Base-by-base conservation (phyloP, 2,329 filamentous ascomycete species). In the Aaosphaeria pasadenensis region DNA sequence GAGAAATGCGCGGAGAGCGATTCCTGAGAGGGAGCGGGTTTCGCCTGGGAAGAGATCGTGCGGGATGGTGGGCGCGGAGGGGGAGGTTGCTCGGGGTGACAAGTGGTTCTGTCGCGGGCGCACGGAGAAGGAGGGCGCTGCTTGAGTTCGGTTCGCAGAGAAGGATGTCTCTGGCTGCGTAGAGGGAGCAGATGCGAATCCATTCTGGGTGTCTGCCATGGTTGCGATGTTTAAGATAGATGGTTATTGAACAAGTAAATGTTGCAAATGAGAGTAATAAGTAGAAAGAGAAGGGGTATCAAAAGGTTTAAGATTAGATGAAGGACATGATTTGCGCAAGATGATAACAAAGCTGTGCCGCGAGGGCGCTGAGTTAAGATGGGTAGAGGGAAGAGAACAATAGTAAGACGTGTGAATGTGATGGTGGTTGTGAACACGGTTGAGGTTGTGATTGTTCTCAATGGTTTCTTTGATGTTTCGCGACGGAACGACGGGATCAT, bases 21-120 rank as follows among this genome's bases (percentile, higher is more conserved):
- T 78, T 56, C 69, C 71, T 24, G 74, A 72, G 17, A 77, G 71
- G 29, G 75, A 74, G 46, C 74, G 73, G 41, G 66, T 63, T 45
- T 73, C 72, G 43, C 63, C 62, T 1, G 73, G 74, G 24, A 69
- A 70, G 49, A 76, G 70, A 11, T 68, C 66, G 29, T 51, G 47
- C 4, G 61, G 51, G n/a, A 69, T 9, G 11, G 17, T 40, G 39
- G 17, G 17, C 17, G 17, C 17, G 17, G 17, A 24, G 17, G 17
- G 17, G 3, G 17, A 24, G 17, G 17, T 24, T 24, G 17, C 17
- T 24, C 17, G 17, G 17, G 17, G 17, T 24, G 17, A 24, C 17
- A 24, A 24, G 3, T 24, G 17, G 17, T 24, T 24, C 17, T 36
- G 9, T 36, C 9, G 33, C 9, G 33, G 33, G 9, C 33, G 33